phyloP scores from a whole-genome alignment of 176 grass and related monocot species.

The Carex kokanica region DNA sequence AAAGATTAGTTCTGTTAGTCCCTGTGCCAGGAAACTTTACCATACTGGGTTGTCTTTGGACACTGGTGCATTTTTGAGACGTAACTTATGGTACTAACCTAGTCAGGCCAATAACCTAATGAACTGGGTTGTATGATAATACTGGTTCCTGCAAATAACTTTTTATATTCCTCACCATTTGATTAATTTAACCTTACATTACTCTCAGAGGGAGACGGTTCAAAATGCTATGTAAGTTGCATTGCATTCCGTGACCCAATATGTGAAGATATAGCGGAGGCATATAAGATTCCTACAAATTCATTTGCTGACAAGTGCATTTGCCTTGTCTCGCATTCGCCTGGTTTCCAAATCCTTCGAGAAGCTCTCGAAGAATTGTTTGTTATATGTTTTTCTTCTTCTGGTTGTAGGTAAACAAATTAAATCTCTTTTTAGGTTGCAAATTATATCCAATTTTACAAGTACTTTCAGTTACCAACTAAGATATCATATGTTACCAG shows the following conservation, averaged over 20 bases:
- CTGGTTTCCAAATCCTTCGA: constrained; percentile 84
- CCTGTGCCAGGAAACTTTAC: not conserved
- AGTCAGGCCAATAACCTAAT: not conserved
- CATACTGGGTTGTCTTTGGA: not conserved
- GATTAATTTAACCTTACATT: constrained; percentile 20
- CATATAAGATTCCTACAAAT: constrained; percentile 77
- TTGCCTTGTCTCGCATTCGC: constrained; percentile 93
- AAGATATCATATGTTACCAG: not conserved
- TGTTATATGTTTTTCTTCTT: constrained; percentile 88
- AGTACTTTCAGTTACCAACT: not conserved
- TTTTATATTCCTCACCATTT: not conserved
- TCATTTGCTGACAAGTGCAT: constrained; percentile 99
- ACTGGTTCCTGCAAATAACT: not conserved
- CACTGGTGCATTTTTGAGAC: not conserved
- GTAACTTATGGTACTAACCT: not conserved
- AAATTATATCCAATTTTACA: not conserved
- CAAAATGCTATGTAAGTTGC: constrained; percentile 97
- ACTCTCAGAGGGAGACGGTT: constrained; percentile 94
- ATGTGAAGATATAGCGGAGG: constrained; percentile 85
- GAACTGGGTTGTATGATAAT: not conserved
- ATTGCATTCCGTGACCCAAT: constrained; percentile 91
- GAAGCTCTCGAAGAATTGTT: constrained; percentile 93
- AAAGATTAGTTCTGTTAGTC: not conserved
- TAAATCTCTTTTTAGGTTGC: not conserved
- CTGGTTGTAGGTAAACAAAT: constrained; percentile 80